These are phyloP conservation scores for Kwoniella sp. DNA, from an alignment of 768 basidiomycete genomes.

Conservation along the genomic window DNA sequence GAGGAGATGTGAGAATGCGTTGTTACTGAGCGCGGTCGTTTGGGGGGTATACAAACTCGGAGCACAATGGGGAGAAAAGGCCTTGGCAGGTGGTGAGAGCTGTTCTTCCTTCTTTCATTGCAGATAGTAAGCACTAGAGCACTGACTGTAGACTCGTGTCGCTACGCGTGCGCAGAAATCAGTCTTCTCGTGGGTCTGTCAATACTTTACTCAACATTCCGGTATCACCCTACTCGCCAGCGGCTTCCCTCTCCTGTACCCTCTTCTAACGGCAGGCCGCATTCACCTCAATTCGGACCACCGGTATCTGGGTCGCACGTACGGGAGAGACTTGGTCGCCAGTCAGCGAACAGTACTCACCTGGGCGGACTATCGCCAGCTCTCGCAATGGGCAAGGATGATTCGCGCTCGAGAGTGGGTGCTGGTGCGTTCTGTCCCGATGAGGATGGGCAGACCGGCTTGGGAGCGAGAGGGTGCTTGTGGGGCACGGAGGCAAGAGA, in stretches of 20 bases:
- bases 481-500: slow-evolving; percentile 56
- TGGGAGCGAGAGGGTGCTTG: slow-evolving; percentile 44
- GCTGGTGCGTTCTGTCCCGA: slow-evolving; percentile 2
- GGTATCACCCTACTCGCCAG: slow-evolving; percentile 17
- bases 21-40: slow-evolving; percentile 36
- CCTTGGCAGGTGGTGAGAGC: slow-evolving; percentile 44
- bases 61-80: slow-evolving; percentile 37
- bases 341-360: slow-evolving; percentile 7
- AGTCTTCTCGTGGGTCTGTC: slow-evolving; percentile 39
- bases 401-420: neutral
- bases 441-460: slow-evolving; percentile 23
- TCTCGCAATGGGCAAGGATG: neutral
- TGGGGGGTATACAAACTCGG: slow-evolving; percentile 38
- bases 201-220: slow-evolving; percentile 28
- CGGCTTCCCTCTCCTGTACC: slow-evolving; percentile 13
- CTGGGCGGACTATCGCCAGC: slow-evolving; percentile 4
- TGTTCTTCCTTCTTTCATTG: no score
- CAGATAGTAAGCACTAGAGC: no score
- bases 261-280: slow-evolving; percentile 10
- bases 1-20: slow-evolving; percentile 38
- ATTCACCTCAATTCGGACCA: slow-evolving; percentile 22
- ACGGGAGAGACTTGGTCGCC: slow-evolving; percentile 16
- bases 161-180: slow-evolving; percentile 31
- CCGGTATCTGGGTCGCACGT: slow-evolving; percentile 5
- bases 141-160: neutral